These are phyloP conservation scores for Gossypium thurberi DNA, from an alignment of 345 rosid genomes.

Conservation along the genomic window DNA sequence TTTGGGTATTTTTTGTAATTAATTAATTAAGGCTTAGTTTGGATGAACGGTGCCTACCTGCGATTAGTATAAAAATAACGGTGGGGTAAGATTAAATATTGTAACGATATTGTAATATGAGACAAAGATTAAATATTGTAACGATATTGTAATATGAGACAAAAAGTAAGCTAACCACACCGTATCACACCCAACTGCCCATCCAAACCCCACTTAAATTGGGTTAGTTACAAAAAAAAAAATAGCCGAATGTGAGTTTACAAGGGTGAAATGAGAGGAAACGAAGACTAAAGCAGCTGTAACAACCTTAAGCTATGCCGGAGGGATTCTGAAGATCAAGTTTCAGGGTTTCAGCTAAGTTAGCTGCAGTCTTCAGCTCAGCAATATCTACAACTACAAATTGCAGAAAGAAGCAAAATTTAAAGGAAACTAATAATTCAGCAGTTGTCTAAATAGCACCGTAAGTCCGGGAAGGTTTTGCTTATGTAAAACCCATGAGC, in stretches of 20 bases:
- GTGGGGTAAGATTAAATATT: too few relatives aligned
- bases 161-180: too few relatives aligned
- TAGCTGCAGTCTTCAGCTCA: neutral
- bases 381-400: neutral
- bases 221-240: too few relatives aligned
- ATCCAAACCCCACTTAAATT: too few relatives aligned
- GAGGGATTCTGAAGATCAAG: neutral
- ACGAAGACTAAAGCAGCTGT: neutral
- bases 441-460: neutral
- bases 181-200: too few relatives aligned
- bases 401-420: neutral
- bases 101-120: too few relatives aligned
- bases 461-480: neutral
- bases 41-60: too few relatives aligned
- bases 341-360: neutral
- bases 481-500: neutral
- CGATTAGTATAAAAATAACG: rapidly evolving
- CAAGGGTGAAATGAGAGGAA: neutral
- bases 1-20: too few relatives aligned
- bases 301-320: too few relatives aligned
- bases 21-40: too few relatives aligned
- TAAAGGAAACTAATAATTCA: neutral
- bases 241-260: neutral
- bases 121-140: too few relatives aligned
- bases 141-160: too few relatives aligned